Base-by-base conservation (phyloP, 1,139 yeast species). In the Hansenula anomala region DNA sequence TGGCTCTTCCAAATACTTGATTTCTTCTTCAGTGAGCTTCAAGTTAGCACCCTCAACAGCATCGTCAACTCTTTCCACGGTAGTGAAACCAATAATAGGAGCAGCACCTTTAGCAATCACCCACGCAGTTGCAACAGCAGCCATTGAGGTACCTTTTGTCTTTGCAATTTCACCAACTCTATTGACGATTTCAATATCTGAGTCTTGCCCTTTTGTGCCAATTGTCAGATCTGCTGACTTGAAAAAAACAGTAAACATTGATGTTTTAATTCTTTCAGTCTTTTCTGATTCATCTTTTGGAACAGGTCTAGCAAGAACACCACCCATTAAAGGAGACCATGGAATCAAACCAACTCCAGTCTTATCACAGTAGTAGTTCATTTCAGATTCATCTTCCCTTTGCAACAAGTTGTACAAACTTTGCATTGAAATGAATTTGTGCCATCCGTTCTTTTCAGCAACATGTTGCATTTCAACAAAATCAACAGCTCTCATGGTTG, bases 121-220 rank as follows among this genome's bases (percentile, higher is more conserved):
- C 80, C 82, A 78, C 3, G 80, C 75, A 12, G 71, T 63, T 5
- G 81, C 67, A 18, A 78, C 55, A n/a, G 61, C 62, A 1, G 81
- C 78, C 83, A 77, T 78, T 11, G 72, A 54, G 19, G 64, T 66
- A 14, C 56, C 60, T 34, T 60, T 55, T 43, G 69, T 67, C 44
- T 61, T 59, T n/a, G 83, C 67, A 4, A 78, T 32, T 45, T 68
- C 64, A 53, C 77, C 80, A n/a, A 78, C 77, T 17, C 82, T 58
- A 13, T 54, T 48, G 35, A 78, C 56, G 36, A 75, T 71, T 25
- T 57, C 66, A 34, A 50, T 47, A 34, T 64, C 67, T 13, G 31
- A 6, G n/a, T 61, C 64, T 2, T 36, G 38, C 6, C 22, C 22
- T 14, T 33, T 29, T 28, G 54, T 47, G 9, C 40, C 38, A 11